phyloP scores from a whole-genome alignment of 805 yeast genomes.

The Candida pini region DNA sequence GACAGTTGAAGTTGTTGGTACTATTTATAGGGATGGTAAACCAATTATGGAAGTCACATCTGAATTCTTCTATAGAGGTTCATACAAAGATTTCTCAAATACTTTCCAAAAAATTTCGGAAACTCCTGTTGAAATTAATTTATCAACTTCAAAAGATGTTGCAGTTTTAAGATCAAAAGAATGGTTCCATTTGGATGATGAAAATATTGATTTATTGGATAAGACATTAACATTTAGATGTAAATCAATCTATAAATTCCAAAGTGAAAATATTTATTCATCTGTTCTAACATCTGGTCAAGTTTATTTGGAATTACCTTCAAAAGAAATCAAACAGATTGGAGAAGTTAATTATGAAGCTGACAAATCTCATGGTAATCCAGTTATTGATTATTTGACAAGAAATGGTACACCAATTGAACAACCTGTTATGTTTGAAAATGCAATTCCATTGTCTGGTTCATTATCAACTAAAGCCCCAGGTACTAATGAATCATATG shows the following conservation, averaged over 20 bases:
- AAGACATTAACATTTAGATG: constrained; percentile 86
- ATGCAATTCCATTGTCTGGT: constrained; percentile 75
- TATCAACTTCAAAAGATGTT: constrained; percentile 77
- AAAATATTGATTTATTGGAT: constrained; percentile 63
- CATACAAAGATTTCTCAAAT: constrained; percentile 79
- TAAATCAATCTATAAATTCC: constrained; percentile 77
- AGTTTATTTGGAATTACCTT: constrained; percentile 81
- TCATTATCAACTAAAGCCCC: constrained; percentile 77
- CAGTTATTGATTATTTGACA: constrained; percentile 87
- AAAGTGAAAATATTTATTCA: constrained; percentile 67
- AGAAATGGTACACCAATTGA: constrained; percentile 93
- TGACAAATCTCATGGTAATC: constrained; percentile 92
- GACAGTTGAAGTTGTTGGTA: constrained; percentile 91
- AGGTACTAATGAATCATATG: constrained; percentile 93
- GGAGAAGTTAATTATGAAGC: constrained; percentile 86
- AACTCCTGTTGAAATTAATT: constrained; percentile 74
- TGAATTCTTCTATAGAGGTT: constrained; percentile 94
- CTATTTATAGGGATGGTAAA: constrained; percentile 64
- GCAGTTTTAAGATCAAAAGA: constrained; percentile 93
- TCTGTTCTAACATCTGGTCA: constrained; percentile 81
- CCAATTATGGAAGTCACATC: constrained; percentile 94
- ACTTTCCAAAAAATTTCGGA: constrained; percentile 87
- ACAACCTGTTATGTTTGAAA: constrained; percentile 88
- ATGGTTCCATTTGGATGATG: constrained; percentile 86
- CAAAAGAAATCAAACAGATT: constrained; percentile 80